A percentile compares a stretch with the other conserved stretches of the same genome.
phyloP scores from a whole-genome alignment of 805 yeast genomes.

The Lipomyces starkeyi region DNA sequence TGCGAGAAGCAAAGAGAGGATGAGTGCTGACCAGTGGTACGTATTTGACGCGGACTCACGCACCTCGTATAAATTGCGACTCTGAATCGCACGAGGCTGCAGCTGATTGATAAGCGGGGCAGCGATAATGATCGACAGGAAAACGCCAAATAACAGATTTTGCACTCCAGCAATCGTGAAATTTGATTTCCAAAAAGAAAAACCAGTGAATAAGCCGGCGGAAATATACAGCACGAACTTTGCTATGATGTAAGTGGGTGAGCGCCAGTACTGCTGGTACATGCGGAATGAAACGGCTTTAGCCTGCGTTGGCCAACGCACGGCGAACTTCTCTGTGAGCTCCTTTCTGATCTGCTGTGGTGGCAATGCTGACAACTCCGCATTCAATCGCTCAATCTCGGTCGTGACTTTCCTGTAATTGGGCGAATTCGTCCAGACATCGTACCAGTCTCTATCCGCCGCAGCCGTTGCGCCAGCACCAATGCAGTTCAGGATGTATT shows the following conservation, averaged over 20 bases:
- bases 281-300: conserved; percentile 52
- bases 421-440: conserved; percentile 61
- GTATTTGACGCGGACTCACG: conserved; percentile 75
- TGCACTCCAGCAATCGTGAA: conserved; percentile 60
- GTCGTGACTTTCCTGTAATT: conserved; percentile 48
- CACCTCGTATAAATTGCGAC: conserved; percentile 69
- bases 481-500: conserved; percentile 72
- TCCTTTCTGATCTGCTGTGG: conserved; percentile 41
- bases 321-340: conserved; percentile 49
- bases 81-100: conserved; percentile 61
- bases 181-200: conserved; percentile 67
- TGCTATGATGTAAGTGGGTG: conserved; percentile 65
- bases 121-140: conserved; percentile 62
- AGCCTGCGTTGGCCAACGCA: conserved; percentile 56
- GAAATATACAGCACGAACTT: conserved; percentile 58
- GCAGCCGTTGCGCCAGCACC: conserved; percentile 82
- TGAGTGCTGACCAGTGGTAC: conserved; percentile 69
- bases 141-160: conserved; percentile 64
- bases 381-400: conserved; percentile 48
- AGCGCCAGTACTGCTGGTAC: conserved; percentile 59
- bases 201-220: conserved; percentile 71
- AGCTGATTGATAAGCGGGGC: conserved; percentile 68
- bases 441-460: conserved; percentile 64
- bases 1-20: conserved; percentile 59
- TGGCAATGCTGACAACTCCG: conserved; percentile 37